Conservation (phyloP, 768 basidiomycete species). For the Tephrocybe rancida region DNA sequence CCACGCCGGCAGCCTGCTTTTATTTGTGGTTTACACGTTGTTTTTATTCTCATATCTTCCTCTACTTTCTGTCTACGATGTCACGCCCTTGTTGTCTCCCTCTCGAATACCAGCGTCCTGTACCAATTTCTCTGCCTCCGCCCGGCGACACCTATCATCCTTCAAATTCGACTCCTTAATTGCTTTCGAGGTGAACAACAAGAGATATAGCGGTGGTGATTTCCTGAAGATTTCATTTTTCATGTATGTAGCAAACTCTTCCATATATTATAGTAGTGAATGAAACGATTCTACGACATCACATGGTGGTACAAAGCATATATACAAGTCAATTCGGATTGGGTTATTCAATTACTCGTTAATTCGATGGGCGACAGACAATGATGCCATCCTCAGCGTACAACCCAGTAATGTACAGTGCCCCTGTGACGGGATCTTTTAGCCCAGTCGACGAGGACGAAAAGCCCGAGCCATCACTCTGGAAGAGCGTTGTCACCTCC, state of each 20-base stretch:
- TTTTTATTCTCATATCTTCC: not conserved
- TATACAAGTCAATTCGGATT: conserved; percentile 8
- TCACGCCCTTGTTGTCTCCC: conserved; percentile 10
- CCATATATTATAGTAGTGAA: conserved; percentile 11
- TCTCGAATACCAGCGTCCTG: conserved; percentile 15
- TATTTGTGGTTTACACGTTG: not conserved
- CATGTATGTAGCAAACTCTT: conserved; percentile 19
- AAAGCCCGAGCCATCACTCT: conserved; percentile 69
- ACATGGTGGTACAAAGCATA: conserved; percentile 3
- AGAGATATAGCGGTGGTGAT: conserved; percentile 1
- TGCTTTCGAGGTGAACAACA: conserved; percentile 5
- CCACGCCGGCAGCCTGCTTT: not conserved
- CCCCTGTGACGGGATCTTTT: conserved; percentile 48
- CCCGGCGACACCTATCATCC: conserved; percentile 11
- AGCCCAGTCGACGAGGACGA: conserved; percentile 54
- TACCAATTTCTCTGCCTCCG: conserved; percentile 13
- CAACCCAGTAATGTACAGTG: conserved; percentile 57
- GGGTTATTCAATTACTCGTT: conserved; percentile 3
- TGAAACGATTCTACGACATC: conserved; percentile 11
- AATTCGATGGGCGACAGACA: conserved; percentile 37
- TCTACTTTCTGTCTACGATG: conserved; percentile 1
- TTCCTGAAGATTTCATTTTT: conserved; percentile 4
- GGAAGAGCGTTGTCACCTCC: conserved; percentile 66
- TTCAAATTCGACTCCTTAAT: conserved; percentile 1
- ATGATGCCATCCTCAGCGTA: conserved; percentile 58